phyloP scores from a whole-genome alignment of 2,329 filamentous ascomycete genomes.

The Drechslerella coelobrocha region DNA sequence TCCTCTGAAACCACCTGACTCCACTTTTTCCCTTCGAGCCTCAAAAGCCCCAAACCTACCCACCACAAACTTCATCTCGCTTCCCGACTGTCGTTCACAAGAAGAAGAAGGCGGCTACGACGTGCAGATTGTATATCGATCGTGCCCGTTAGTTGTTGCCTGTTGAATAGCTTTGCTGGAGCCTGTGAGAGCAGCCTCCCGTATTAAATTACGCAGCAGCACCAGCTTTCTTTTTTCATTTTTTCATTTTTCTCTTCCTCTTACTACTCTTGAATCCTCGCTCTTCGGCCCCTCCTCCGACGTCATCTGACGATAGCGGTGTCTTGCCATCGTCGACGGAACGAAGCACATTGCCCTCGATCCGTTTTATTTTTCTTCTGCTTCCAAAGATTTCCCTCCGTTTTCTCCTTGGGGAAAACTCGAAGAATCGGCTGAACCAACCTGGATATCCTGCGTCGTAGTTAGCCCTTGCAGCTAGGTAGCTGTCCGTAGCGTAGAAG shows the following conservation, averaged over 20 bases:
- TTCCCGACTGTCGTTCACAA: conserved; percentile 3
- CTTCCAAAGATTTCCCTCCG: conserved; percentile 1
- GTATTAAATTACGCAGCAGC: conserved; percentile 50
- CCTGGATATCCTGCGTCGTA: conserved; percentile 22
- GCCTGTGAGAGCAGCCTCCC: conserved; percentile 9
- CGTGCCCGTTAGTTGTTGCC: background rate
- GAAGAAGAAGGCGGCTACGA: background rate
- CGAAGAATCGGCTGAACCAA: too few species aligned
- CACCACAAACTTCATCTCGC: background rate
- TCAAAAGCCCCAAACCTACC: conserved; percentile 10
- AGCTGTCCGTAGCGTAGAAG: conserved; percentile 1
- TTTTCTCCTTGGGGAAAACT: too few species aligned
- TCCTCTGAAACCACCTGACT: conserved; percentile 15
- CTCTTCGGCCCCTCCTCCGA: conserved; percentile 22
- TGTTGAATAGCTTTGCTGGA: conserved; percentile 12
- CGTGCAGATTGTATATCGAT: too few species aligned
- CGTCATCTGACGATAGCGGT: conserved; percentile 46
- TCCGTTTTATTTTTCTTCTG: conserved; percentile 15
- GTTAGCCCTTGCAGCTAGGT: background rate
- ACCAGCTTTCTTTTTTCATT: conserved; percentile 55
- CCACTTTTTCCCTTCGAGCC: conserved; percentile 32
- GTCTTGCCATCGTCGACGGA: conserved; percentile 23
- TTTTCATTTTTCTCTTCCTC: conserved; percentile 26
- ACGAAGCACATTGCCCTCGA: conserved; percentile 14
- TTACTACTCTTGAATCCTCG: background rate